Evolutionary conservation across 805 yeast genomes (phyloP).

Genomic region (Candida khao-thaluensis): DNA sequence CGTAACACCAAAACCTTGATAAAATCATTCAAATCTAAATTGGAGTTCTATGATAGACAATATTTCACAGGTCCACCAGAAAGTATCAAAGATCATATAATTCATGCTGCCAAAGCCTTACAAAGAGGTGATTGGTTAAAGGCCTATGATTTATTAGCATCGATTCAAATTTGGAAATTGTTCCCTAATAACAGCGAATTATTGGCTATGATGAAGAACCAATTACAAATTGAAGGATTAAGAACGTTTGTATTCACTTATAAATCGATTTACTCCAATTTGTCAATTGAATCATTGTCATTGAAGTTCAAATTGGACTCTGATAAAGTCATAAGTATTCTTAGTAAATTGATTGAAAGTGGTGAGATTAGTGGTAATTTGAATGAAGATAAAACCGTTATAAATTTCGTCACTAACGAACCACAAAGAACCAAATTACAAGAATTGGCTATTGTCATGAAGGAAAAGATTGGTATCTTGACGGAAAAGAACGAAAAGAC

Average conservation of each 20-base stretch:
- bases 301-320: conserved; percentile 62
- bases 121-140: conserved; percentile 87
- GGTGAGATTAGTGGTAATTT: conserved; percentile 77
- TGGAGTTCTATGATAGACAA: conserved; percentile 92
- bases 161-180: conserved; percentile 84
- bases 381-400: conserved; percentile 65
- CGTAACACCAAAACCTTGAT: conserved; percentile 46
- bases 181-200: conserved; percentile 67
- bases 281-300: conserved; percentile 67
- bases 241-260: conserved; percentile 90
- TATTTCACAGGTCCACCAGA: conserved; percentile 98
- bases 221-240: conserved; percentile 86
- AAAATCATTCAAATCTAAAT: conserved; percentile 85
- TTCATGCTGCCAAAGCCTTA: conserved; percentile 87
- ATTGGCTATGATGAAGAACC: conserved; percentile 68
- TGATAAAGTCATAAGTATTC: conserved; percentile 56
- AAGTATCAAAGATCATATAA: conserved; percentile 87
- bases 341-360: conserved; percentile 71
- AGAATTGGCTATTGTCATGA: conserved; percentile 79
- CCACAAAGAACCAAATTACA: conserved; percentile 83
- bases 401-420: conserved; percentile 66
- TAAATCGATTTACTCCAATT: conserved; percentile 70
- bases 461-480: conserved; percentile 74
- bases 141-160: conserved; percentile 66
- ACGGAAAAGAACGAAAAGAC: conserved; percentile 84